Evolutionary conservation across 331 rosid species (phyloP).

Genomic region (Rhamnella rubrinervis): DNA sequence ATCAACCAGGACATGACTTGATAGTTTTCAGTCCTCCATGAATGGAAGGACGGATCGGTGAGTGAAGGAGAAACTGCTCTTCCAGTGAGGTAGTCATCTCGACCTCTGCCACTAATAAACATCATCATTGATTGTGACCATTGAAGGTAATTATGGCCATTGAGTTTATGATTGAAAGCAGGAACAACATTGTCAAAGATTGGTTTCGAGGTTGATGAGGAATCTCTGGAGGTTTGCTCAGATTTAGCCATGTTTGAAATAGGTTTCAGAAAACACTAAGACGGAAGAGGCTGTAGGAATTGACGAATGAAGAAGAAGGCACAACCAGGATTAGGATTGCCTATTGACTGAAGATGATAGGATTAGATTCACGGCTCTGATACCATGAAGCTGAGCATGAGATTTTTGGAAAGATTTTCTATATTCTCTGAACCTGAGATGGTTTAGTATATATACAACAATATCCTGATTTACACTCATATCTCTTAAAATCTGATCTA

Average conservation of each 20-base stretch:
- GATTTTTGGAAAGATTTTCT: too few species aligned
- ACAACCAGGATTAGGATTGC: background rate
- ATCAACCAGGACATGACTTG: slow-evolving; percentile 5
- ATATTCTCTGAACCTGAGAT: background rate
- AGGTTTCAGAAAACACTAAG: background rate
- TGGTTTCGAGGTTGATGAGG: background rate
- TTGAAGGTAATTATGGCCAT: too few species aligned
- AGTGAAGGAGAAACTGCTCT: background rate
- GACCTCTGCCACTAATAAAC: background rate
- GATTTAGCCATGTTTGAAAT: background rate
- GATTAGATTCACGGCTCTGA: too few species aligned
- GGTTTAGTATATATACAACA: background rate
- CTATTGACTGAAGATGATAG: background rate
- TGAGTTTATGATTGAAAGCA: too few species aligned
- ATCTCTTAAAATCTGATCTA: too few species aligned
- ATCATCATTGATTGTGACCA: background rate
- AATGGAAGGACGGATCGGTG: background rate
- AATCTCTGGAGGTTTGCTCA: background rate
- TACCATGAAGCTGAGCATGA: background rate
- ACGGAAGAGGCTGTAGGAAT: background rate
- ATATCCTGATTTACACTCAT: too few species aligned
- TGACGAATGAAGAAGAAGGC: too few species aligned
- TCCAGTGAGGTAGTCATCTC: background rate
- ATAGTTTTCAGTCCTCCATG: background rate
- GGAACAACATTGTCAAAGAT: background rate